Percentiles rank a stretch among this genome's conserved stretches.
phyloP scores from a whole-genome alignment of 768 basidiomycete genomes.

The Mycena galopus region DNA sequence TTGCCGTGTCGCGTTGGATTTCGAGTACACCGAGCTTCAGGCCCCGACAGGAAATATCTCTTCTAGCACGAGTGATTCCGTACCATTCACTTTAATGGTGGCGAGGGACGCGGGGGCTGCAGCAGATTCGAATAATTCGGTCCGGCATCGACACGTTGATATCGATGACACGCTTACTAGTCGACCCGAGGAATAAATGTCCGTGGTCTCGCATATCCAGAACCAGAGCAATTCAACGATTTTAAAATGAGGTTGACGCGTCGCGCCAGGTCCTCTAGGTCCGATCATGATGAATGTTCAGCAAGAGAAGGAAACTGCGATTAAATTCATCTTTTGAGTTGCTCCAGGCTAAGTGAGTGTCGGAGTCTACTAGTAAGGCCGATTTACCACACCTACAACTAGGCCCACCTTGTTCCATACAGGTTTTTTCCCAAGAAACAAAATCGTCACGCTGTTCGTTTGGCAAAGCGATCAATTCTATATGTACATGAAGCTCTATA shows the following conservation, averaged over 20 bases:
- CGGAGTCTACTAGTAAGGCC: too few relatives aligned
- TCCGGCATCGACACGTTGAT: background rate
- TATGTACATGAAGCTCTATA: slow-evolving; percentile 50
- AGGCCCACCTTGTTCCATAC: too few relatives aligned
- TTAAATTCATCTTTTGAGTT: too few relatives aligned
- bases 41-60: background rate
- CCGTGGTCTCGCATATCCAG: background rate
- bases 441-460: background rate
- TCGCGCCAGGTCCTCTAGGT: too few relatives aligned
- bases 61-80: slow-evolving; percentile 15
- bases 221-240: too few relatives aligned
- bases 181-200: background rate
- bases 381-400: too few relatives aligned
- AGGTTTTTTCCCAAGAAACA: too few relatives aligned
- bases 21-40: background rate
- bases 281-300: too few relatives aligned
- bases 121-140: background rate
- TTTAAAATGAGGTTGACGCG: background rate
- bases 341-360: too few relatives aligned
- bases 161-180: background rate
- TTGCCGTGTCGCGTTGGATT: background rate
- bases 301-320: too few relatives aligned
- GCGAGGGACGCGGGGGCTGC: slow-evolving; percentile 15
- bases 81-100: slow-evolving; percentile 10
- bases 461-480: background rate